Evolutionary conservation across 2,329 filamentous ascomycete species (phyloP).

Genomic region (Calonectria pseudoreteaudii): DNA sequence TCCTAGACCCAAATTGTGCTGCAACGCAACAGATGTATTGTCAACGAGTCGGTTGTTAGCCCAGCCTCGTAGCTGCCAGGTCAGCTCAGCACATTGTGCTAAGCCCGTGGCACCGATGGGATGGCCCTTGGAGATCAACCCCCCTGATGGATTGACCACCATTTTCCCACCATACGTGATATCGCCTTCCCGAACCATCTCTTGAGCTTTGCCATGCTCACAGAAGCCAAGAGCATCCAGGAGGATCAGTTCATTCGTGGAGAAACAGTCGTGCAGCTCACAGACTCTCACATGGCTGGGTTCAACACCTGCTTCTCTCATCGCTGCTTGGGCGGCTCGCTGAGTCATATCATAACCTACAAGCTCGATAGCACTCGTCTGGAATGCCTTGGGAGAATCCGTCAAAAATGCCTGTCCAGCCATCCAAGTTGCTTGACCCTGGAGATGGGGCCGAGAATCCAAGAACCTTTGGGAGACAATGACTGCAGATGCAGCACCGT

Average conservation of each 20-base stretch:
- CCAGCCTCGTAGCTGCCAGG: slow-evolving; percentile 47
- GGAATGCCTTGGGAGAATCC: slow-evolving; percentile 12
- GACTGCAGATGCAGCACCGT: slow-evolving; percentile 89
- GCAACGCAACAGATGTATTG: slow-evolving; percentile 31
- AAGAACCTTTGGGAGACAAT: slow-evolving; percentile 91
- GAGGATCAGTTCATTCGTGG: slow-evolving; percentile 41
- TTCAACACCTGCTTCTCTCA: slow-evolving; percentile 35
- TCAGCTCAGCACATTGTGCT: slow-evolving; percentile 45
- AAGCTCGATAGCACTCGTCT: slow-evolving; percentile 40
- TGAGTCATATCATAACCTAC: slow-evolving; percentile 45
- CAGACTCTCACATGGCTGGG: slow-evolving; percentile 37
- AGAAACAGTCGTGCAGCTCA: slow-evolving; percentile 47
- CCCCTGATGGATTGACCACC: slow-evolving; percentile 45
- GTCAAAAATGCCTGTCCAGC: slow-evolving; percentile 16
- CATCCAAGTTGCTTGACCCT: slow-evolving; percentile 74
- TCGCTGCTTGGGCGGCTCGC: slow-evolving; percentile 35
- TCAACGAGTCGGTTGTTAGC: slow-evolving; percentile 41
- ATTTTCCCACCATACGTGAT: slow-evolving; percentile 21
- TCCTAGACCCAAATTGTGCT: slow-evolving; percentile 46
- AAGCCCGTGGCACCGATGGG: slow-evolving; percentile 46
- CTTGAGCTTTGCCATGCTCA: slow-evolving; percentile 31
- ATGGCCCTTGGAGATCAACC: slow-evolving; percentile 47
- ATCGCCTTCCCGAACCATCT: slow-evolving; percentile 22
- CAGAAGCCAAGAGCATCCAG: slow-evolving; percentile 41
- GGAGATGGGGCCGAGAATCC: slow-evolving; percentile 84